Evolutionary conservation across 2,329 filamentous ascomycete genomes (phyloP).

Genomic region (Fusarium anguioides): DNA sequence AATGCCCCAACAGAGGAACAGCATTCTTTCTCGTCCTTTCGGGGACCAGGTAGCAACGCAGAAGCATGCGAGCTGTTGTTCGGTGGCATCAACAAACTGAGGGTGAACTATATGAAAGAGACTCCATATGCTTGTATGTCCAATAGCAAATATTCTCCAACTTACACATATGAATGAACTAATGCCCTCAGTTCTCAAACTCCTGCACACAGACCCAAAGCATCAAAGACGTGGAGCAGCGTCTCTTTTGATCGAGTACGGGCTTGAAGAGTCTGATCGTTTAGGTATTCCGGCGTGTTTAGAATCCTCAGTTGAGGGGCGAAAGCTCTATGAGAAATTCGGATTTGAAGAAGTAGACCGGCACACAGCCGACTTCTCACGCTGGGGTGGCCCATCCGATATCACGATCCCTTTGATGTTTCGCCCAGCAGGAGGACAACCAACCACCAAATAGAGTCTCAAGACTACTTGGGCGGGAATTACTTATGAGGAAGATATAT

Average conservation of each 20-base stretch:
- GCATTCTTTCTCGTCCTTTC: conserved; percentile 40
- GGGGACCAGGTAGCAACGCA: conserved; percentile 47
- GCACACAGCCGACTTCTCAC: conserved; percentile 43
- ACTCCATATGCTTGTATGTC: conserved; percentile 53
- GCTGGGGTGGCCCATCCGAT: conserved; percentile 45
- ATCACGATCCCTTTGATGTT: conserved; percentile 42
- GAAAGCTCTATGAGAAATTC: conserved; percentile 50
- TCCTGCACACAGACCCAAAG: conserved; percentile 53
- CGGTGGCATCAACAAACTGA: conserved; percentile 47
- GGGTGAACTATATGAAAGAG: conserved; percentile 46
- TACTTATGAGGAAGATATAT: no score
- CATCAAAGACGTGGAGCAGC: conserved; percentile 53
- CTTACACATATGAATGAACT: background rate
- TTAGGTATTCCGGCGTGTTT: conserved; percentile 52
- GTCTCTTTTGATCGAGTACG: conserved; percentile 50
- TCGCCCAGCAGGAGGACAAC: conserved; percentile 13
- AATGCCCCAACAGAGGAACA: conserved; percentile 32
- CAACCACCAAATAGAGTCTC: background rate
- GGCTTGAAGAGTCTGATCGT: conserved; percentile 51
- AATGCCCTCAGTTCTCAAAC: conserved; percentile 49
- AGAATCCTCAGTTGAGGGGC: conserved; percentile 51
- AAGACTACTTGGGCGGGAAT: background rate
- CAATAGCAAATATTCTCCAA: background rate
- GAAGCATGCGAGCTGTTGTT: conserved; percentile 51
- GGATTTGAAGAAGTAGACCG: conserved; percentile 50